Evolutionary conservation across 2,329 filamentous ascomycete genomes (phyloP).

Genomic region (Cladosporium sp.): DNA sequence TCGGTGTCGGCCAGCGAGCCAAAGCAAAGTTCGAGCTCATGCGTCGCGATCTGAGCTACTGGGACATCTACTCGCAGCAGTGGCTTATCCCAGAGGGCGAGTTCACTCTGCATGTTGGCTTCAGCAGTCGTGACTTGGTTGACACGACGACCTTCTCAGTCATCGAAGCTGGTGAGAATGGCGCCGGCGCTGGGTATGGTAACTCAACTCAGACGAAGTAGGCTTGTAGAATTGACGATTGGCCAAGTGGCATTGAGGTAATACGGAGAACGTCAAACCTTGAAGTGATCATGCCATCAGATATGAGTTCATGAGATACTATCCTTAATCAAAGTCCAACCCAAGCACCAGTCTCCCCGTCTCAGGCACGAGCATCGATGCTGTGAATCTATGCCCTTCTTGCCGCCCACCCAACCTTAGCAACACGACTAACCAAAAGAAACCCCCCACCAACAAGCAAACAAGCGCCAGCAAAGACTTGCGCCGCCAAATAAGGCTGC

Average conservation of each 20-base stretch:
- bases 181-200: too few relatives aligned
- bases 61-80: conserved; percentile 37
- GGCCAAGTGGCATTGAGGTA: too few relatives aligned
- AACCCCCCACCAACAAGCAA: conserved; percentile 22
- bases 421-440: conserved; percentile 20
- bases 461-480: conserved; percentile 21
- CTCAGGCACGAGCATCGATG: too few relatives aligned
- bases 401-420: conserved; percentile 21
- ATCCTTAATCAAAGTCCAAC: too few relatives aligned
- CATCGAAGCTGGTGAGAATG: neutral
- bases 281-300: too few relatives aligned
- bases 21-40: conserved; percentile 36
- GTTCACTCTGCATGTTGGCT: conserved; percentile 7
- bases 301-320: too few relatives aligned
- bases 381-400: conserved; percentile 17
- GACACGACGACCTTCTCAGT: neutral
- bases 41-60: conserved; percentile 40
- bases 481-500: conserved; percentile 21
- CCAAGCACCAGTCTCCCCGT: too few relatives aligned
- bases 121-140: conserved; percentile 21
- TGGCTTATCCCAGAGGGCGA: conserved; percentile 30
- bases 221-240: too few relatives aligned
- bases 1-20: conserved; percentile 22
- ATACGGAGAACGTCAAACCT: too few relatives aligned
- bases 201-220: neutral